A percentile compares a stretch with the other conserved stretches of the same genome.
Conservation (phyloP, 257 asterid species). For the Lavandula angustifolia region DNA sequence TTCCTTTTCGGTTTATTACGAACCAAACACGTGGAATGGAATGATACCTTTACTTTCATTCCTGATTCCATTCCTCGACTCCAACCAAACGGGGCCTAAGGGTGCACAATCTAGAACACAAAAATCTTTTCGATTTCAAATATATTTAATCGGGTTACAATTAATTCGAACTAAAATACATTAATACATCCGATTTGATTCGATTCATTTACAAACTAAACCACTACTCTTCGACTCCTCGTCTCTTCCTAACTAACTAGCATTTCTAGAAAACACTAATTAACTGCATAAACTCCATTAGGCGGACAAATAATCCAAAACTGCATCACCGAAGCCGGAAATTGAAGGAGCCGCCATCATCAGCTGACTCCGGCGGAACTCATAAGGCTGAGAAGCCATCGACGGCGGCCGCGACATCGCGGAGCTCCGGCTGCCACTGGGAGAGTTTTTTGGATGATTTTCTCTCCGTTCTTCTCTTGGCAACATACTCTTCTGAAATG, state of each 20-base stretch:
- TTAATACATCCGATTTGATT: too few relatives aligned
- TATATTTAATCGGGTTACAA: too few relatives aligned
- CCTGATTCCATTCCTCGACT: too few relatives aligned
- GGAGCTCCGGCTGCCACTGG: not conserved
- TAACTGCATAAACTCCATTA: not conserved
- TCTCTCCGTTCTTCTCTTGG: slow-evolving; percentile 44
- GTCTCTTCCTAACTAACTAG: not conserved
- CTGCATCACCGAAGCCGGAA: slow-evolving; percentile 23
- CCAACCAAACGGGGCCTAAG: too few relatives aligned
- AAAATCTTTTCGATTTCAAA: too few relatives aligned
- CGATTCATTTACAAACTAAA: too few relatives aligned
- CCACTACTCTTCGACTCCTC: too few relatives aligned
- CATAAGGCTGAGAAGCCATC: not conserved
- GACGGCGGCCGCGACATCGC: not conserved
- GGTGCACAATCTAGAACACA: too few relatives aligned
- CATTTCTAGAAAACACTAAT: not conserved
- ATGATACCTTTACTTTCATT: too few relatives aligned
- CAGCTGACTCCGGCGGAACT: not conserved
- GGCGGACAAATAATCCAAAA: slow-evolving; percentile 41
- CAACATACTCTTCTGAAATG: slow-evolving; percentile 48
- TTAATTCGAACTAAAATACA: too few relatives aligned
- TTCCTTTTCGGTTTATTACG: too few relatives aligned
- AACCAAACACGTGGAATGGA: too few relatives aligned
- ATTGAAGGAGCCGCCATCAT: not conserved
- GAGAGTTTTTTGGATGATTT: not conserved